Evolutionary conservation across 2,329 filamentous ascomycete genomes (phyloP), one percentile per base, ranked within the genome.

Genomic region (Scopulariopsis brevicaulis): DNA sequence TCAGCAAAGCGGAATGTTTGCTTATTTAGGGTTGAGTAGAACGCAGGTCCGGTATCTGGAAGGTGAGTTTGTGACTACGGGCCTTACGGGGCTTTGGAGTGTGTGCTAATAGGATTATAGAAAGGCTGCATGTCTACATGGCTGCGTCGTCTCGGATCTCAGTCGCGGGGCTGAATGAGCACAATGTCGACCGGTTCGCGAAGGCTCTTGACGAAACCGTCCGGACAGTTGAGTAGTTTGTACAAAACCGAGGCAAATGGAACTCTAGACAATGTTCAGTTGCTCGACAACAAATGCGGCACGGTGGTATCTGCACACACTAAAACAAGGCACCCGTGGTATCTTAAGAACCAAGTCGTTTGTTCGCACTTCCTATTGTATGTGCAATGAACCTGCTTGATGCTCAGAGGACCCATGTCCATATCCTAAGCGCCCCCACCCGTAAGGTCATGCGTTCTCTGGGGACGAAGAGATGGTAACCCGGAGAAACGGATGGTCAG

Each of bases 201-300:
- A 46, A n/a, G 18, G 40, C 40, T n/a, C 15, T 46, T 8, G 40
- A 46, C 18, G 40, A 46, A 8, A 46, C 40, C 14, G 18, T 46
- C 40, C 40, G 40, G 18, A n/a, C 40, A 46, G 40, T 46, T n/a
- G 40, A 46, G 40, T 46, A 46, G 18, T 14, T n/a, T 46, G 2
- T n/a, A 15, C 7, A 32, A 8, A 4, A 32, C 8, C 28, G 8
- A 32, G 4, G 28, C 62, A 62, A 25, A 61, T 60, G 5, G 14
- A 22, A 4, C 28, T 32, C 28, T 32, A 32, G 28, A 32, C 28
- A n/a, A n/a, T n/a, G n/a, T n/a, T n/a, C n/a, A n/a, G n/a, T n/a
- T n/a, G n/a, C n/a, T n/a, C n/a, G n/a, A n/a, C n/a, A n/a, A n/a
- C n/a, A n/a, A n/a, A n/a, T n/a, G n/a, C n/a, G n/a, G n/a, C n/a